Conservation (phyloP, 495 filamentous ascomycete genomes). For the Melanomma pulvis-pyrius region DNA sequence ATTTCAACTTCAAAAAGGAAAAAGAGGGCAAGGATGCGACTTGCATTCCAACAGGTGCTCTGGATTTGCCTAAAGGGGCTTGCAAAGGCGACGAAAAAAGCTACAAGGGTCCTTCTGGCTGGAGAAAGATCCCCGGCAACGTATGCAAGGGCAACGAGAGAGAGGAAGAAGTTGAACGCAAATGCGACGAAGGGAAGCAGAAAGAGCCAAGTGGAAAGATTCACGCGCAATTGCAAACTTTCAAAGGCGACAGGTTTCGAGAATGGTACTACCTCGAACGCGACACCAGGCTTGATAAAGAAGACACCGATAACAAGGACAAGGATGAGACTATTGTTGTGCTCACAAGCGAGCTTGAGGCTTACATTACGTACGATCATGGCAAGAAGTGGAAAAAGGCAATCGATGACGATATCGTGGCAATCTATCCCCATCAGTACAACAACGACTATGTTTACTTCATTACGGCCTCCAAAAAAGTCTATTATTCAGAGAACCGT, state of each 20-base stretch:
- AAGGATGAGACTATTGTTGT: constrained; percentile 83
- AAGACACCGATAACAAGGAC: constrained; percentile 63
- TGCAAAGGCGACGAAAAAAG: constrained; percentile 70
- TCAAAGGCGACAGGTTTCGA: constrained; percentile 58
- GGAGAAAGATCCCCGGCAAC: constrained; percentile 90
- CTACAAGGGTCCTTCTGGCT: constrained; percentile 85
- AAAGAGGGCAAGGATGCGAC: constrained; percentile 60
- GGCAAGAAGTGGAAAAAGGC: constrained; percentile 79
- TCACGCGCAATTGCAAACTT: constrained; percentile 55
- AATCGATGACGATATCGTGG: constrained; percentile 60
- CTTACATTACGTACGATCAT: constrained; percentile 77
- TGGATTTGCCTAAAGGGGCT: constrained; percentile 57
- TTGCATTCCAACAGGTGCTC: constrained; percentile 63
- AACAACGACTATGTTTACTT: constrained; percentile 85
- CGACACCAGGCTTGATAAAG: constrained; percentile 59
- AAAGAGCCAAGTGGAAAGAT: constrained; percentile 64
- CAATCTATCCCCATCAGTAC: constrained; percentile 74
- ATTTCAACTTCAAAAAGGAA: constrained; percentile 74
- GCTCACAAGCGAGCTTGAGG: constrained; percentile 64
- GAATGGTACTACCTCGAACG: constrained; percentile 86
- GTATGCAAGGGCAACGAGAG: constrained; percentile 67
- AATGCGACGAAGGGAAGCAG: constrained; percentile 55
- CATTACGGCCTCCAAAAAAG: constrained; percentile 66
- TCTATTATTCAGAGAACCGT: constrained; percentile 78
- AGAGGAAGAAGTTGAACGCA: constrained; percentile 62